Conservation (phyloP, 2,329 filamentous ascomycete species). For the Emergomyces orientalis region DNA sequence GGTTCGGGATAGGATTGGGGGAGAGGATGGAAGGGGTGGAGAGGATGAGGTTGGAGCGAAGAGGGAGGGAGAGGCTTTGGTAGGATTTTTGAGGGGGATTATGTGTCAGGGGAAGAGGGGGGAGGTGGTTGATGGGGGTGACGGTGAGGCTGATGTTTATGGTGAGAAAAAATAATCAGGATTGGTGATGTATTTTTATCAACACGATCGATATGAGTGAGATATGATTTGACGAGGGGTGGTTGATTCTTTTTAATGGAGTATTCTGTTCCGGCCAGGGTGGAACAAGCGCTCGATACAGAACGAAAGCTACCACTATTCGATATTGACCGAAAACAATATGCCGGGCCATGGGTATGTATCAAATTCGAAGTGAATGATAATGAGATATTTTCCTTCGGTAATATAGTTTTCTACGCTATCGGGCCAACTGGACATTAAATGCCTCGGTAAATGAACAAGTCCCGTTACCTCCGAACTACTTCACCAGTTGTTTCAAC, state of each 20-base stretch:
- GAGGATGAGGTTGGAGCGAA: neutral
- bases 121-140: neutral
- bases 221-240: neutral
- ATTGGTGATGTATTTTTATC: neutral
- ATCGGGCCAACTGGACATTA: neutral
- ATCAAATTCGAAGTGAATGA: neutral
- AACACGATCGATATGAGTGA: neutral
- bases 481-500: neutral
- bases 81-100: conserved; percentile 6
- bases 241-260: neutral
- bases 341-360: neutral
- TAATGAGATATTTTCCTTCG: neutral
- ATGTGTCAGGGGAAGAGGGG: neutral
- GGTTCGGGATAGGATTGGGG: conserved; percentile 7
- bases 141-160: neutral
- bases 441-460: neutral
- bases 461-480: neutral
- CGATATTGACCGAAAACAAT: neutral
- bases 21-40: neutral
- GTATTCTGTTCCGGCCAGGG: neutral
- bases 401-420: neutral
- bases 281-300: neutral
- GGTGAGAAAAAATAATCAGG: neutral
- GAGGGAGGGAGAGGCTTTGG: conserved; percentile 6
- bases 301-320: neutral